Evolutionary conservation across 2,329 filamentous ascomycete genomes (phyloP).

Genomic region (Rugonectria rugulosa): DNA sequence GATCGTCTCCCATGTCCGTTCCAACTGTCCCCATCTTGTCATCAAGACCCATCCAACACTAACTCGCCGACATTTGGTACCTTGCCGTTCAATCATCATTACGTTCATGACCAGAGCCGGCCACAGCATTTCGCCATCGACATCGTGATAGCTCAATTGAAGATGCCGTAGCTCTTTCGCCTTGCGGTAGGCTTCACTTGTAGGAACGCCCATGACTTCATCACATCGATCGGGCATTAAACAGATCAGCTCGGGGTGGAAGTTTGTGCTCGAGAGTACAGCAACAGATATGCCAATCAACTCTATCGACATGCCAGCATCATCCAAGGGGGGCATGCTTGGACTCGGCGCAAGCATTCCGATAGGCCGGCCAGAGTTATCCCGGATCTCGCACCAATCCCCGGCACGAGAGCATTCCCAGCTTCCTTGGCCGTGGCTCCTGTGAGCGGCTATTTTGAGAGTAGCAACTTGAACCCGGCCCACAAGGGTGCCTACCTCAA

Average conservation of each 20-base stretch:
- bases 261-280: not conserved
- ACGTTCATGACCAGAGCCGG: not conserved
- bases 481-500: too few relatives aligned
- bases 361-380: too few relatives aligned
- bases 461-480: too few relatives aligned
- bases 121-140: not conserved
- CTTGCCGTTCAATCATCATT: not conserved
- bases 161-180: not conserved
- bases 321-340: not conserved
- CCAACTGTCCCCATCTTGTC: not conserved
- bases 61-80: not conserved
- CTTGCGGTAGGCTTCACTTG: not conserved
- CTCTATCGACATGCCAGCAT: not conserved
- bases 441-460: too few relatives aligned
- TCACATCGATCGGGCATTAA: not conserved
- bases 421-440: too few relatives aligned
- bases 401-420: too few relatives aligned
- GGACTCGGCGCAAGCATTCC: too few relatives aligned
- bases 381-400: too few relatives aligned
- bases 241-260: not conserved
- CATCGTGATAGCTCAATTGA: not conserved
- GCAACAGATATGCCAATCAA: not conserved
- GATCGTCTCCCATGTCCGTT: not conserved
- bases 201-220: not conserved
- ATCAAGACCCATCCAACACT: not conserved